Evolutionary conservation across 1,139 yeast species (phyloP), one percentile per base, ranked within the genome.

Genomic region (Taphrina wiesneri): DNA sequence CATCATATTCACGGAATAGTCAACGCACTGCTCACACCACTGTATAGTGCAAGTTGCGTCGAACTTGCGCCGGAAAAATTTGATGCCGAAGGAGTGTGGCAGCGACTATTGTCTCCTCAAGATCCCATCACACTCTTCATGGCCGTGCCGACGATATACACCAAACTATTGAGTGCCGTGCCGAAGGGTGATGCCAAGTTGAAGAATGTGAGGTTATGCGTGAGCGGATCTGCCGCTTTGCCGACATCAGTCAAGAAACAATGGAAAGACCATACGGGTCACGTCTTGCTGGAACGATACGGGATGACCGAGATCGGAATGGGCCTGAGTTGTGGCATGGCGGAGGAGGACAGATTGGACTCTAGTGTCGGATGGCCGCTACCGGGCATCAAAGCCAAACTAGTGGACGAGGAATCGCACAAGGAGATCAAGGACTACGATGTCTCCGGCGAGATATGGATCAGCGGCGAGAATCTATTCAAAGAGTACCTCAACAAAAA

Each of bases 281-380:
- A 75, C 21, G 76, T 77, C 19, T 69, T 76, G 59, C 74, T 76
- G 13, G 79, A 76, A 67, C 70, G 78, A 41, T 76, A 76, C 67
- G 78, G 78, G 21, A 76, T 76, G 78, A 76, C 78, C 2, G 78
- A 76, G 64, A 76, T 77, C 6, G 78, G 79, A 9, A 76, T 76
- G 69, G 76, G 78, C 1, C 70, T 76, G 19, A 72, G 77, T 2
- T 78, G 77, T 70, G 64, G 64, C 15, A 76, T 77, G 3, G 61
- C 74, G 32, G 72, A 73, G n/a, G 70, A 72, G 7, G 49, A 63
- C 0, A 70, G 77, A 9, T 66, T 71, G n/a, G 70, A 73, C 25
- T 71, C 79, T 17, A 72, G 77, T 9, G 78, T 76, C 9, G 79
- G 79, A 1, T 67, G 70, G 47, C 79, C 79, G 1, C 75, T 75